A percentile compares a stretch with the other conserved stretches of the same genome.
Conservation (phyloP, 768 basidiomycete genomes). For the Leccinum ochraceum region DNA sequence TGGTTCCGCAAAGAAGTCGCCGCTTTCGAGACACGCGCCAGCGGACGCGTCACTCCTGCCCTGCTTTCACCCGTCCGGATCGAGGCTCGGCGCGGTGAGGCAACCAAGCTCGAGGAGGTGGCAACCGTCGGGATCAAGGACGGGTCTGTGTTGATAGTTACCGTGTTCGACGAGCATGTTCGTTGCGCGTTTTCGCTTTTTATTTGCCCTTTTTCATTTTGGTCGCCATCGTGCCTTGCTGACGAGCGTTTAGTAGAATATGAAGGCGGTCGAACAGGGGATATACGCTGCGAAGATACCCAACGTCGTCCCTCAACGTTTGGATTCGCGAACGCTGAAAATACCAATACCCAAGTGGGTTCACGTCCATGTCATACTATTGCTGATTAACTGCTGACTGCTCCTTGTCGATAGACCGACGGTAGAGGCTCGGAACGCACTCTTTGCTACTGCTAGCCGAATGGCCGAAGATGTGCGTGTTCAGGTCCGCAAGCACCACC, state of each 20-base stretch:
- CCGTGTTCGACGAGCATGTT: conserved; percentile 79
- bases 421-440: conserved; percentile 62
- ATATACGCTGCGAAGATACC: conserved; percentile 77
- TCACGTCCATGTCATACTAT: background rate
- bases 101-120: conserved; percentile 60
- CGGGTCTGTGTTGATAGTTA: conserved; percentile 70
- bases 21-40: conserved; percentile 67
- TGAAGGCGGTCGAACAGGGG: conserved; percentile 74
- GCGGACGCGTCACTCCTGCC: conserved; percentile 74
- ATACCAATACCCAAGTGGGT: conserved; percentile 79
- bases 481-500: conserved; percentile 73
- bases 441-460: conserved; percentile 56
- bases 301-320: conserved; percentile 67
- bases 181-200: conserved; percentile 25
- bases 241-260: conserved; percentile 50
- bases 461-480: conserved; percentile 75
- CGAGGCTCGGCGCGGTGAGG: conserved; percentile 40
- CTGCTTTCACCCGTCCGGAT: conserved; percentile 71
- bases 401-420: conserved; percentile 56
- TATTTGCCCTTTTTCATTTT: conserved; percentile 7
- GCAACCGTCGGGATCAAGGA: conserved; percentile 83
- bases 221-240: conserved; percentile 9
- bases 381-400: background rate
- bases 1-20: conserved; percentile 79
- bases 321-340: conserved; percentile 71